Percentiles rank a stretch among this genome's conserved stretches.
Conservation (phyloP, 2,329 filamentous ascomycete species). For the Fulvia fulva region DNA sequence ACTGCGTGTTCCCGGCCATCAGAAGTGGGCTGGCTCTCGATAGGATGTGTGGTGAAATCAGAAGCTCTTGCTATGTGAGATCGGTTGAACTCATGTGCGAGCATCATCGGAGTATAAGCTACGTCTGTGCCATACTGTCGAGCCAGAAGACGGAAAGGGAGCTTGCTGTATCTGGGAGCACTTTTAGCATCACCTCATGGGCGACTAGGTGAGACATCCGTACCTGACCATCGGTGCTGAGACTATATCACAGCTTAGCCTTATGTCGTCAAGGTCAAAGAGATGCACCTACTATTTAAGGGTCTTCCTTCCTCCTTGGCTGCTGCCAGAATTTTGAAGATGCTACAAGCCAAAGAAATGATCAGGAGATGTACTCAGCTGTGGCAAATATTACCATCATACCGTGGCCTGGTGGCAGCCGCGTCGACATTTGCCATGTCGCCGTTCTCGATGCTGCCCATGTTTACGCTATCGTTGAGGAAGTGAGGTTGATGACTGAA, state of each 20-base stretch:
- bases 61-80: conserved; percentile 48
- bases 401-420: conserved; percentile 1
- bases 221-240: conserved; percentile 68
- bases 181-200: neutral
- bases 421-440: neutral
- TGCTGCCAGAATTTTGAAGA: conserved; percentile 52
- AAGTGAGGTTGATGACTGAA: neutral
- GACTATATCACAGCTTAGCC: conserved; percentile 30
- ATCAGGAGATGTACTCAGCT: neutral
- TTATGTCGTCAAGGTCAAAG: neutral
- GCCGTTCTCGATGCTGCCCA: conserved; percentile 1
- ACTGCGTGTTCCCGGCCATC: conserved; percentile 40
- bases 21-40: conserved; percentile 43
- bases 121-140: conserved; percentile 62
- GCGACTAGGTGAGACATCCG: neutral
- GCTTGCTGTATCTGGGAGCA: conserved; percentile 39
- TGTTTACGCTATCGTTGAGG: neutral
- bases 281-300: conserved; percentile 41
- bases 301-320: conserved; percentile 52
- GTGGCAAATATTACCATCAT: neutral
- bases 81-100: conserved; percentile 35
- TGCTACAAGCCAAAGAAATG: conserved; percentile 4
- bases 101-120: conserved; percentile 66
- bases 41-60: conserved; percentile 52
- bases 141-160: conserved; percentile 66